Conservation (phyloP, 2,329 filamentous ascomycete species). For the Lasiodiplodia citricola region DNA sequence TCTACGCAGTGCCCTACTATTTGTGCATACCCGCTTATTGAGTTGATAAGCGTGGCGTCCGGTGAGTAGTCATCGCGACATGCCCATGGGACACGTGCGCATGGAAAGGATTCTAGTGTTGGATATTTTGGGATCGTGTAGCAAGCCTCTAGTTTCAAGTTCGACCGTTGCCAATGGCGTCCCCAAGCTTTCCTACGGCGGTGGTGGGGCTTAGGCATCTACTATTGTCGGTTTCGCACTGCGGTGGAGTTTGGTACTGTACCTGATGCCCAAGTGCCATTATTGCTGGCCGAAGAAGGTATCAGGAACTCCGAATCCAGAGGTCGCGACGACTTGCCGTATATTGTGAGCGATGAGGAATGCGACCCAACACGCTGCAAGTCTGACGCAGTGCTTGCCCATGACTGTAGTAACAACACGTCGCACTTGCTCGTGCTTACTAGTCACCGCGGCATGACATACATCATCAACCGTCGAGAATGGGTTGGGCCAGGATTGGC, state of each 20-base stretch:
- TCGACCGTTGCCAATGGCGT: not conserved
- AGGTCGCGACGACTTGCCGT: not conserved
- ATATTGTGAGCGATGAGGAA: not conserved
- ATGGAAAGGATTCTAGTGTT: slow-evolving; percentile 1
- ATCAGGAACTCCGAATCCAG: not conserved
- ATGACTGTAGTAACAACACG: not conserved
- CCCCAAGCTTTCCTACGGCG: not conserved
- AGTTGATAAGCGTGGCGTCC: not conserved
- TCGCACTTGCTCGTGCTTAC: not conserved
- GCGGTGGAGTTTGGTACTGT: not conserved
- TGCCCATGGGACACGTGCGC: not conserved
- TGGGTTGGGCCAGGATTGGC: not conserved
- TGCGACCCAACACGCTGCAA: not conserved
- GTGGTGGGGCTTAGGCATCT: not conserved
- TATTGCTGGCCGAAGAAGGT: not conserved
- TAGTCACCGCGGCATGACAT: not conserved
- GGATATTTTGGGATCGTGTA: not conserved
- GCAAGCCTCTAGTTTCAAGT: not conserved
- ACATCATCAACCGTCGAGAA: not conserved
- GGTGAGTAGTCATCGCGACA: not conserved
- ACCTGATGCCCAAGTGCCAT: not conserved
- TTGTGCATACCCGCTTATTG: not conserved
- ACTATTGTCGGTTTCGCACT: not conserved
- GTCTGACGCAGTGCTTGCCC: not conserved
- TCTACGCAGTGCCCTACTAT: not conserved